Evolutionary conservation across 441 rosid species (phyloP), one percentile per base, ranked within the genome.

Genomic region (Eutrema salsugineum): DNA sequence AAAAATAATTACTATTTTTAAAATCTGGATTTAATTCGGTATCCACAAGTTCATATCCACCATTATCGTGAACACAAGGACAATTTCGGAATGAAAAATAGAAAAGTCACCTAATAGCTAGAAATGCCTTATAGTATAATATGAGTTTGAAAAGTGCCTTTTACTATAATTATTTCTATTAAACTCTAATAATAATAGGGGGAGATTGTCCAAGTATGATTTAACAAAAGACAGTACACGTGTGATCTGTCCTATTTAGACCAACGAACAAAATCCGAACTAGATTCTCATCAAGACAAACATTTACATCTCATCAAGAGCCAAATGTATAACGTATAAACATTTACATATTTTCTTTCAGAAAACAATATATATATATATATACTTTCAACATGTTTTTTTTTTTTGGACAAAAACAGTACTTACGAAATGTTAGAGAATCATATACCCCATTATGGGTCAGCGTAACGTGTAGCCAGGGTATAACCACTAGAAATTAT

Each of bases 391-490:
- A 24, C 33, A 6, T 30, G n/a, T n/a, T n/a, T n/a, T n/a, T n/a
- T n/a, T n/a, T n/a, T n/a, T n/a, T n/a, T n/a, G n/a, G n/a, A n/a
- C n/a, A n/a, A n/a, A n/a, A n/a, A 30, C 33, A 30, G 33, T 30
- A 30, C 46, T 56, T 68, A 44, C 61, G 60, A 30, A 61, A 62
- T 71, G 68, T 71, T 30, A 46, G 61, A 71, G 75, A 71, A 71
- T 71, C 75, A 71, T 62, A 71, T 71, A 71, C 75, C 75, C 75
- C 75, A 71, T 71, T 50, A 71, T 71, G 68, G 60, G 59, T 59
- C 56, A 58, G 27, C 35, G 49, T 73, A 73, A 63, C 66, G 64
- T 73, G 64, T 47, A 58, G 58, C 66, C 60, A 73, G 66, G 38
- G 58, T 57, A 55, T 57, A 73, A 73, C 75, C 75, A 53, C 70